Percentiles rank a stretch among this genome's conserved stretches.
These are phyloP conservation scores for Hericium rajendrae DNA, from an alignment of 768 basidiomycete species.

Conservation along the genomic window DNA sequence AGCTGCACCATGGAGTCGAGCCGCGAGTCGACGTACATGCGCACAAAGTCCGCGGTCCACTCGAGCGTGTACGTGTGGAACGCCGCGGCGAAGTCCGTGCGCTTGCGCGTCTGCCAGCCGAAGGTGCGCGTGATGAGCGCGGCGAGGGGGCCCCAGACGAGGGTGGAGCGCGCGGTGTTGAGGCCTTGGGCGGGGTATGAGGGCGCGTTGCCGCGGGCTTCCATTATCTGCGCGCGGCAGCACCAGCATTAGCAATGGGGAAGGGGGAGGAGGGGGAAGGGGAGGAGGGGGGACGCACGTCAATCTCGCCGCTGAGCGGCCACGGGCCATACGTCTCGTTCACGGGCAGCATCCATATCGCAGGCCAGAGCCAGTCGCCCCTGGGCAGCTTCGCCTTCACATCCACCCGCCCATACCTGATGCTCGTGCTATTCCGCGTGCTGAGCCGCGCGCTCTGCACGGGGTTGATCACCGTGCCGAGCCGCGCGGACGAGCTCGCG, in stretches of 20 bases:
- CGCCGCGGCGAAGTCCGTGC: conserved; percentile 33
- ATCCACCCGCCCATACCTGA: conserved; percentile 50
- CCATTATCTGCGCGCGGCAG: conserved; percentile 40
- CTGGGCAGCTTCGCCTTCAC: conserved; percentile 38
- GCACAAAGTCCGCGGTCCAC: conserved; percentile 49
- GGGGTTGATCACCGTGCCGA: conserved; percentile 36
- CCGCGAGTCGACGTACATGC: conserved; percentile 43
- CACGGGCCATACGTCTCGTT: conserved; percentile 38
- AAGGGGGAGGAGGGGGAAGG: not conserved
- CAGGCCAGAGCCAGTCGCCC: conserved; percentile 36
- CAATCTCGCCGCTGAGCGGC: conserved; percentile 50
- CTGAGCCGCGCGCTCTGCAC: conserved; percentile 45
- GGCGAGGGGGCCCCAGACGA: conserved; percentile 60
- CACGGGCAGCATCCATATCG: conserved; percentile 38
- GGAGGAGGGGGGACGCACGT: conserved; percentile 30
- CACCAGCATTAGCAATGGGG: too few species aligned
- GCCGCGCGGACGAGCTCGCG: conserved; percentile 28
- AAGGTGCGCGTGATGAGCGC: conserved; percentile 31
- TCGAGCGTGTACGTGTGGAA: conserved; percentile 51
- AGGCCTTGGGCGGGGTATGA: conserved; percentile 32
- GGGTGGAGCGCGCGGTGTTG: conserved; percentile 42
- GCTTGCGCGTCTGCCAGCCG: conserved; percentile 36
- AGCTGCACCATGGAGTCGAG: conserved; percentile 44
- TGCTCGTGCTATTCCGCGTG: conserved; percentile 36
- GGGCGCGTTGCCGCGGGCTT: conserved; percentile 40